Percentiles rank a stretch among this genome's conserved stretches.
Conservation (phyloP, 2,329 filamentous ascomycete genomes). For the Tolypocladium guangdongense region DNA sequence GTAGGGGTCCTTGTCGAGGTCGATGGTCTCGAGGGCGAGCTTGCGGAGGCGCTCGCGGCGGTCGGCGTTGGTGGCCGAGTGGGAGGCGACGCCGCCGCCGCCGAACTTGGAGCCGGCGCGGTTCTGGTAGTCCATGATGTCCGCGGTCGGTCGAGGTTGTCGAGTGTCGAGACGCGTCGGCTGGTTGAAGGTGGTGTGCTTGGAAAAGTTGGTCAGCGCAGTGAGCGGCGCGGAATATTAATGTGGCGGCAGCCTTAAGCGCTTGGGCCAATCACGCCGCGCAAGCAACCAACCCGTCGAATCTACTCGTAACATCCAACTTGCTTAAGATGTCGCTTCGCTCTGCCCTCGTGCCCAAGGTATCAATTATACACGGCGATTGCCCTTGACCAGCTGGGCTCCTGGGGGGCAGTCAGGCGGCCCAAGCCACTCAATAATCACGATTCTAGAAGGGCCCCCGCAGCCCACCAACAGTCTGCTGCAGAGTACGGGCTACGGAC, state of each 20-base stretch:
- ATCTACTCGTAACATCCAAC: no score
- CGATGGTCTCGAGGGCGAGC: constrained; percentile 96
- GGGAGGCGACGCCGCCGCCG: constrained; percentile 89
- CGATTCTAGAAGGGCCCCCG: no score
- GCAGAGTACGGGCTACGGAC: no score
- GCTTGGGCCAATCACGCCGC: neutral
- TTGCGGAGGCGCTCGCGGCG: constrained; percentile 94
- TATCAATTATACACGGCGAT: no score
- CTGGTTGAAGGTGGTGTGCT: neutral
- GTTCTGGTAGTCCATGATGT: constrained; percentile 66
- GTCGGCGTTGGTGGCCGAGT: constrained; percentile 90
- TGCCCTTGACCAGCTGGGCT: no score
- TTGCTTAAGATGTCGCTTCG: no score
- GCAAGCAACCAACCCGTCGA: no score
- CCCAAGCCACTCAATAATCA: no score
- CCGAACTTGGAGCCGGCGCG: constrained; percentile 96
- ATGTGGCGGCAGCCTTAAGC: neutral
- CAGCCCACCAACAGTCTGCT: no score
- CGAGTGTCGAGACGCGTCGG: neutral
- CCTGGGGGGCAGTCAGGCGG: no score
- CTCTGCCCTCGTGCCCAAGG: no score
- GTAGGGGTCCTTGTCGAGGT: constrained; percentile 98
- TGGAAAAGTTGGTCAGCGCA: neutral
- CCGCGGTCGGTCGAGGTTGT: constrained; percentile 55
- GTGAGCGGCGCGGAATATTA: neutral